Percentiles rank a stretch among this genome's conserved stretches.
Conservation (phyloP, 306 rosid genomes). For the Fragaria nilgerrensis region DNA sequence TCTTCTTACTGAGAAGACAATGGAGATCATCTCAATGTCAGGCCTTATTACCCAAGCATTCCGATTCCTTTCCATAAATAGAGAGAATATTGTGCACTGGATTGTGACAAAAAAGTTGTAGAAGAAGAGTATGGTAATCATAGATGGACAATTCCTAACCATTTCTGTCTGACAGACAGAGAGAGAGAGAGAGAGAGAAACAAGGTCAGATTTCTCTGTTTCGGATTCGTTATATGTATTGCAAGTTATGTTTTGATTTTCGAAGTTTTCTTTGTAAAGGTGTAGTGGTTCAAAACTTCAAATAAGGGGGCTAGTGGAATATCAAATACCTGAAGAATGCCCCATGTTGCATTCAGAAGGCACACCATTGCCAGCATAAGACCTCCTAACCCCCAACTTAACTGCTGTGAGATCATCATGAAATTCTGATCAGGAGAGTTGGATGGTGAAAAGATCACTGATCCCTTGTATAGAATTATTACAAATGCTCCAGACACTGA, state of each 20-base stretch:
- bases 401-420: background rate
- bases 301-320: background rate
- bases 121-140: background rate
- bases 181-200: background rate
- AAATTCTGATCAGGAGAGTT: conserved; percentile 8
- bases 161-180: conserved; percentile 5
- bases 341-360: conserved; percentile 27
- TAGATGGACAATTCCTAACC: background rate
- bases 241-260: background rate
- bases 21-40: background rate
- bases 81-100: background rate
- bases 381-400: conserved; percentile 30
- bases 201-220: background rate
- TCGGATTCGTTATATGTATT: background rate
- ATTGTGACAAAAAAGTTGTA: conserved; percentile 10
- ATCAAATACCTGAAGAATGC: conserved; percentile 27
- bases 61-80: background rate
- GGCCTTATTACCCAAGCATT: conserved; percentile 17
- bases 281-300: background rate
- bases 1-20: conserved; percentile 28
- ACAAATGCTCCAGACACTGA: conserved; percentile 20
- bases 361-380: conserved; percentile 15
- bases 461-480: conserved; percentile 16
- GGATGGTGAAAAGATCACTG: conserved; percentile 6
- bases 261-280: background rate